These are phyloP conservation scores for Cercospora sp. DNA, from an alignment of 2,329 filamentous ascomycete species.

Conservation along the genomic window DNA sequence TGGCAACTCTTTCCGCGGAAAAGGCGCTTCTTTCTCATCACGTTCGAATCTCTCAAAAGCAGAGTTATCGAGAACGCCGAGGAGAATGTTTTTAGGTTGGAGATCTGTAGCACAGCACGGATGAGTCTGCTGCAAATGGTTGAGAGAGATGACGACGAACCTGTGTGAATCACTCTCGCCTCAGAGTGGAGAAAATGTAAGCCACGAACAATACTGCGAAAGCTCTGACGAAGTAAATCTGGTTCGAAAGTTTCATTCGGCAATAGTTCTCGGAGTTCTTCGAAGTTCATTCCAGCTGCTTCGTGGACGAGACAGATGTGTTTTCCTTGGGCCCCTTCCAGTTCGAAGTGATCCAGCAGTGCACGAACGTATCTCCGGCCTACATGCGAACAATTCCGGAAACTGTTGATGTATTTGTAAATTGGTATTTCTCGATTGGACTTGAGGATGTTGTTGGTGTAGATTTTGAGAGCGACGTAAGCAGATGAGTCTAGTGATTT, in stretches of 20 bases:
- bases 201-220: not conserved
- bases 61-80: not conserved
- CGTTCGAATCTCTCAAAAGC: not conserved
- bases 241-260: not conserved
- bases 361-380: slow-evolving; percentile 38
- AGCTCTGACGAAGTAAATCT: not conserved
- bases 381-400: slow-evolving; percentile 29
- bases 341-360: slow-evolving; percentile 41
- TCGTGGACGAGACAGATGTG: slow-evolving; percentile 40
- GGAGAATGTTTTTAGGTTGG: not conserved
- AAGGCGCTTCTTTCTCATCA: not conserved
- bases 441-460: slow-evolving; percentile 35
- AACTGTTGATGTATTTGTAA: slow-evolving; percentile 34
- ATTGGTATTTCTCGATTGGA: slow-evolving; percentile 38
- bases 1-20: not conserved
- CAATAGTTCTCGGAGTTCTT: not conserved
- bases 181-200: not conserved
- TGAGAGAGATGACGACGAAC: not conserved
- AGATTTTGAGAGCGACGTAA: slow-evolving; percentile 41
- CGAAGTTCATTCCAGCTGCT: not conserved
- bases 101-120: no score
- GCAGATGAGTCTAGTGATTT: slow-evolving; percentile 1
- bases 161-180: not conserved
- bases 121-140: no score
- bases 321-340: slow-evolving; percentile 36